Percentiles rank a stretch among this genome's conserved stretches.
Evolutionary conservation across 306 rosid genomes (phyloP).

Genomic region (Gillenia trifoliata): DNA sequence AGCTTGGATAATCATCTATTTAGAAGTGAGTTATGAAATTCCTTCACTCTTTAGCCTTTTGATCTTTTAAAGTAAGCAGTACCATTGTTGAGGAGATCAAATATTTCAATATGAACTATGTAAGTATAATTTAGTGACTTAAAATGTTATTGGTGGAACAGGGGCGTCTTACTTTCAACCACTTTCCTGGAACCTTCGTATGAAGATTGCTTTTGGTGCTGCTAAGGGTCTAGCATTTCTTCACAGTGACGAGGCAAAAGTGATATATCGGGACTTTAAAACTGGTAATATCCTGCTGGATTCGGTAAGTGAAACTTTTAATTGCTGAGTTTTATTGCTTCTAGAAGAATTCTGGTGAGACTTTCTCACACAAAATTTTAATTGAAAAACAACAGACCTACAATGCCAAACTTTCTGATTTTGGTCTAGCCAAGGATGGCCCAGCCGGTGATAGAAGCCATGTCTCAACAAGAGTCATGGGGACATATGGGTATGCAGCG

Average conservation of each 20-base stretch:
- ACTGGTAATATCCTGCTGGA: constrained; percentile 79
- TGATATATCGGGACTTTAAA: constrained; percentile 88
- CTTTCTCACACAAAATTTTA: constrained; percentile 6
- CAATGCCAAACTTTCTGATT: constrained; percentile 86
- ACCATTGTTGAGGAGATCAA: constrained; percentile 3
- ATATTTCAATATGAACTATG: constrained; percentile 1
- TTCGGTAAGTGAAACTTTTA: constrained; percentile 39
- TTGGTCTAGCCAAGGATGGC: constrained; percentile 97
- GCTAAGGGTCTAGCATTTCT: constrained; percentile 95
- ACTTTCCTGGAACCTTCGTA: constrained; percentile 75
- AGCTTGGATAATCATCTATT: constrained; percentile 95
- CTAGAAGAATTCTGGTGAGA: constrained; percentile 10
- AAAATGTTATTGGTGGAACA: constrained; percentile 24
- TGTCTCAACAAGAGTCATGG: constrained; percentile 97
- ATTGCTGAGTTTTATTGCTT: constrained; percentile 1
- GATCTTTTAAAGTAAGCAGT: constrained; percentile 1
- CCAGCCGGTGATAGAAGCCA: constrained; percentile 80
- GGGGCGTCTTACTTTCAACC: constrained; percentile 89
- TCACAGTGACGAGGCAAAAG: constrained; percentile 90
- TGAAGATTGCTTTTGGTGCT: constrained; percentile 86
- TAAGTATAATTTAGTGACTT: constrained; percentile 2
- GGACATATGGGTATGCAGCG: constrained; percentile 95
- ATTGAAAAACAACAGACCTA: constrained; percentile 44
- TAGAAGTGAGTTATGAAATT: constrained; percentile 64
- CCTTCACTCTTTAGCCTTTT: constrained; percentile 4